phyloP scores from a whole-genome alignment of 192 early-diverging fungal genomes.

The Neocallimastix lanati region DNA sequence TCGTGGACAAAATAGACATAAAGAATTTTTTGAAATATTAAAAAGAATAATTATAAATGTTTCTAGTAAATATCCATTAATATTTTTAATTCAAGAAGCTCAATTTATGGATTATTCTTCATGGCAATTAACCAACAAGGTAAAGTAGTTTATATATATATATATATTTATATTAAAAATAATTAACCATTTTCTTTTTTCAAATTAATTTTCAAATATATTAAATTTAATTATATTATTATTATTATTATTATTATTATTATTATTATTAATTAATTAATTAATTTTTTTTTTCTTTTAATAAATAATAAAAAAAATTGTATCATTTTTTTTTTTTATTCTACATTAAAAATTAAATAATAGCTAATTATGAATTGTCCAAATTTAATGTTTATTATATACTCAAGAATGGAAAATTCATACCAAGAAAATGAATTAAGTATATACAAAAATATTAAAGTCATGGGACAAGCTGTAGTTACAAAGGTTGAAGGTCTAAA shows the following conservation, averaged over 20 bases:
- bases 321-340: too few relatives aligned
- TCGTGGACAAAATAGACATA: conserved; percentile 9
- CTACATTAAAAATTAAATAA: too few relatives aligned
- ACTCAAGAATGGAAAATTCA: neutral
- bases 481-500: neutral
- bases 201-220: too few relatives aligned
- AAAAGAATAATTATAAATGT: conserved; percentile 11
- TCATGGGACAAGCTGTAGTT: neutral
- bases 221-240: conserved; percentile 8
- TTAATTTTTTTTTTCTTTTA: too few relatives aligned
- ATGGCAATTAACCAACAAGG: conserved; percentile 20
- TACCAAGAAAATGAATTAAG: neutral
- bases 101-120: conserved; percentile 24
- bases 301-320: too few relatives aligned
- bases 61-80: conserved; percentile 10
- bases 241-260: conserved; percentile 11
- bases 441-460: neutral
- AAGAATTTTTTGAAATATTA: conserved; percentile 18
- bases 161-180: too few relatives aligned
- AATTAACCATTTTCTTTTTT: too few relatives aligned
- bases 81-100: conserved; percentile 19
- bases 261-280: conserved; percentile 8
- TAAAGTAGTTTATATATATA: too few relatives aligned
- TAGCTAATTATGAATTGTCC: conserved; percentile 3
- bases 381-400: neutral